Conservation (phyloP, 2,329 filamentous ascomycete genomes). For the Fusarium caatingaense region DNA sequence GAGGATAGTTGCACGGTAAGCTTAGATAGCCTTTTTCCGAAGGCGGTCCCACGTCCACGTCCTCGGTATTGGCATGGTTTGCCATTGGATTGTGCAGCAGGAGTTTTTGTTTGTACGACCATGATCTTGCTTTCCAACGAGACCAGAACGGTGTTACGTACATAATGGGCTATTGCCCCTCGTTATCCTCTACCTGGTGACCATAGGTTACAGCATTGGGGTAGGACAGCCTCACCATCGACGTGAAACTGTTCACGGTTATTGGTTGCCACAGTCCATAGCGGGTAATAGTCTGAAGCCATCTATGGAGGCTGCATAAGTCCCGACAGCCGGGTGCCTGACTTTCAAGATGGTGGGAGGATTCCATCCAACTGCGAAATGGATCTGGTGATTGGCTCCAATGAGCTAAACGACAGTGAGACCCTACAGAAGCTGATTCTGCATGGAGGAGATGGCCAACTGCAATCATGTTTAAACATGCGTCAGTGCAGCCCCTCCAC, state of each 20-base stretch:
- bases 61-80: slow-evolving; percentile 45
- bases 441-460: slow-evolving; percentile 34
- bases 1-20: slow-evolving; percentile 23
- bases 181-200: slow-evolving; percentile 20
- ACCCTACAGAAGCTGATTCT: slow-evolving; percentile 39
- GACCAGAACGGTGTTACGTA: slow-evolving; percentile 30
- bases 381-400: slow-evolving; percentile 34
- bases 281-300: slow-evolving; percentile 20
- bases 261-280: slow-evolving; percentile 8
- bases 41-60: slow-evolving; percentile 47
- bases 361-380: slow-evolving; percentile 18
- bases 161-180: slow-evolving; percentile 11
- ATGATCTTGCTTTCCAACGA: slow-evolving; percentile 11
- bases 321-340: slow-evolving; percentile 34
- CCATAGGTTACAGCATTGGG: slow-evolving; percentile 23
- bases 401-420: slow-evolving; percentile 31
- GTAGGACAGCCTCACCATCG: slow-evolving; percentile 23
- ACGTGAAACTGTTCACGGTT: slow-evolving; percentile 28
- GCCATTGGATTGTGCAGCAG: slow-evolving; percentile 27
- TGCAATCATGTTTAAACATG: slow-evolving; percentile 41
- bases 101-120: slow-evolving; percentile 24
- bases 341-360: slow-evolving; percentile 37
- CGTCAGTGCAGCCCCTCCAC: slow-evolving; percentile 45
- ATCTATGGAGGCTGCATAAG: slow-evolving; percentile 27
- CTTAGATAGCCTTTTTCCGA: slow-evolving; percentile 25